These are phyloP conservation scores for Nemania bipapillata DNA, from an alignment of 2,329 filamentous ascomycete genomes.

Conservation along the genomic window DNA sequence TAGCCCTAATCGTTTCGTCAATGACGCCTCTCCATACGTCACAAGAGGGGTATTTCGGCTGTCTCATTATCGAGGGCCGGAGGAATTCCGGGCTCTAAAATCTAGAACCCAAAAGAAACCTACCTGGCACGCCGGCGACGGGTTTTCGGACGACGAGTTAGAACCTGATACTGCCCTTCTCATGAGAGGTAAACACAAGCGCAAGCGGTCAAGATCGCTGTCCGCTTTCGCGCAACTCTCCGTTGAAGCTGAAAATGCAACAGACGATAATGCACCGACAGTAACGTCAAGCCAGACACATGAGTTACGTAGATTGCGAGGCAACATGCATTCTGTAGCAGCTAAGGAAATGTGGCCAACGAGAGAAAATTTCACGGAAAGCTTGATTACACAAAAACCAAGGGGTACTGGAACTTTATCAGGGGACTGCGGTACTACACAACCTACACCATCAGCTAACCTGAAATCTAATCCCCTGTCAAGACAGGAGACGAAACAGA, in stretches of 20 bases:
- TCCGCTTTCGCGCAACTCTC: conserved; percentile 43
- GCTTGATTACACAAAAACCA: conserved; percentile 19
- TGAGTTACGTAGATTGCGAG: background rate
- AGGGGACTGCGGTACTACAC: background rate
- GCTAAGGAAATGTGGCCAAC: conserved; percentile 49
- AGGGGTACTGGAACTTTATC: conserved; percentile 14
- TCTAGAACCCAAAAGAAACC: conserved; percentile 37
- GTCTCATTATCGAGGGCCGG: conserved; percentile 30
- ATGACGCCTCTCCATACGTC: conserved; percentile 36
- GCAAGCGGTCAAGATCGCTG: conserved; percentile 38
- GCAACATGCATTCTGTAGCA: conserved; percentile 21
- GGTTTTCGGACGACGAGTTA: conserved; percentile 49
- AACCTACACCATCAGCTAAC: conserved; percentile 12
- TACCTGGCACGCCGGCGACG: conserved; percentile 47
- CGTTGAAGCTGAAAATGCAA: conserved; percentile 32
- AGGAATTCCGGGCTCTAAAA: conserved; percentile 45
- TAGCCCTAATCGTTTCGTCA: background rate
- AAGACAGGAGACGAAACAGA: background rate
- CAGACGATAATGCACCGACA: background rate
- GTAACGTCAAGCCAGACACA: background rate
- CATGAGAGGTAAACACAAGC: conserved; percentile 43
- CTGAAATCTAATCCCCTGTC: background rate
- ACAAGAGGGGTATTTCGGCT: conserved; percentile 47
- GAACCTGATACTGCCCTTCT: conserved; percentile 40
- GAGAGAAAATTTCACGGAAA: conserved; percentile 45